A percentile compares a stretch with the other conserved stretches of the same genome.
Evolutionary conservation across 768 basidiomycete genomes (phyloP).

Genomic region (Leucocoprinus leucothites): DNA sequence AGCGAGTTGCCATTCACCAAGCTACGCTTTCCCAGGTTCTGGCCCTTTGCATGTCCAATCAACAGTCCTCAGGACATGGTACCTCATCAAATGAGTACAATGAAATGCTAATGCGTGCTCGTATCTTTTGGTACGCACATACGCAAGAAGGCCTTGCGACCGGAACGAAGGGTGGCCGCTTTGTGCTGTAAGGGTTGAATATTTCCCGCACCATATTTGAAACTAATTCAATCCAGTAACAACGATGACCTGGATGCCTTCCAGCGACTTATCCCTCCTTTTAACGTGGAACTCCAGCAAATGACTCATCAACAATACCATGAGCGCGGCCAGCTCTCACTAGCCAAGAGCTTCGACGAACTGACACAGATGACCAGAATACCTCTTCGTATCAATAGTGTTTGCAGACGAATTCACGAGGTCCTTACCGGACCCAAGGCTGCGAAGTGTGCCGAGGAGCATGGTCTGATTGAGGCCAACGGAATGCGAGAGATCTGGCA

Average conservation of each 20-base stretch:
- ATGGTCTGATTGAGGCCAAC: constrained; percentile 56
- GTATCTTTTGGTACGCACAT: constrained; percentile 89
- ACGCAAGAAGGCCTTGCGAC: constrained; percentile 82
- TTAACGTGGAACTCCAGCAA: constrained; percentile 27
- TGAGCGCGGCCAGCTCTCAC: background rate
- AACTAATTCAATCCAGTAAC: constrained; percentile 37
- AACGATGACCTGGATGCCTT: constrained; percentile 77
- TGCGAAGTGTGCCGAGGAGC: constrained; percentile 48
- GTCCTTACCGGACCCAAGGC: constrained; percentile 80
- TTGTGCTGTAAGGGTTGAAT: constrained; percentile 59
- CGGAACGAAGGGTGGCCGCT: constrained; percentile 80
- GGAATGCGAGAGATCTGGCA: constrained; percentile 82
- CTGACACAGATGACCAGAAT: constrained; percentile 23
- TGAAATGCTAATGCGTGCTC: constrained; percentile 63
- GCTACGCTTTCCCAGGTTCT: constrained; percentile 80
- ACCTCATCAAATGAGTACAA: constrained; percentile 49
- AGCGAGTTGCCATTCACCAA: constrained; percentile 69
- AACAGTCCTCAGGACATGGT: constrained; percentile 26
- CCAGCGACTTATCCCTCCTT: constrained; percentile 52
- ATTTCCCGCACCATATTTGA: background rate
- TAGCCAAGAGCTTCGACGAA: constrained; percentile 2
- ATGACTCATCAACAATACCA: constrained; percentile 19
- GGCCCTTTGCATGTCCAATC: constrained; percentile 61
- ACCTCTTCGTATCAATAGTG: constrained; percentile 70
- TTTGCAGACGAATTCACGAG: constrained; percentile 75